phyloP scores from a whole-genome alignment of 2,329 filamentous ascomycete genomes.

The Parafenestella ontariensis region DNA sequence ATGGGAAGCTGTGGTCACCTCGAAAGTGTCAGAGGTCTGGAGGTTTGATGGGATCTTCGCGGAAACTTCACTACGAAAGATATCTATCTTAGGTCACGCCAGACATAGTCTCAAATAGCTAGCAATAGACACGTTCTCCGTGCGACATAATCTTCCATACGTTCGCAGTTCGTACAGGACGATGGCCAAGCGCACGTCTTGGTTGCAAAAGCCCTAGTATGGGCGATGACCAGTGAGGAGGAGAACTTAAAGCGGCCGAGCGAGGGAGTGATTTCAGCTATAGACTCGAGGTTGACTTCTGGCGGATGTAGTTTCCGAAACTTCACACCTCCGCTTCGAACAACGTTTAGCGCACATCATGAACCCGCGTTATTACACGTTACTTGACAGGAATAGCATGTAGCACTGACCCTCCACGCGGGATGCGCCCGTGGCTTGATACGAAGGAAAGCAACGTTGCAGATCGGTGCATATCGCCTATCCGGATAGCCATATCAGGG shows the following conservation, averaged over 20 bases:
- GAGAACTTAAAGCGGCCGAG: too few relatives aligned
- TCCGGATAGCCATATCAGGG: slow-evolving; percentile 5
- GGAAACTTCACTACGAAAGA: not conserved
- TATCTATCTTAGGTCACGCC: not conserved
- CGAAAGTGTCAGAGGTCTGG: not conserved
- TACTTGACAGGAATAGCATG: not conserved
- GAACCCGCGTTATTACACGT: not conserved
- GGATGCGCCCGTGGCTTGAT: not conserved
- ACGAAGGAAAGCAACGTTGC: not conserved
- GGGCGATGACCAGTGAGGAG: too few relatives aligned
- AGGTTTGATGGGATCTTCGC: not conserved
- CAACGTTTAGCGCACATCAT: not conserved
- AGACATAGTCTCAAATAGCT: not conserved
- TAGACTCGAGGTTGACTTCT: too few relatives aligned
- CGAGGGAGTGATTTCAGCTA: too few relatives aligned
- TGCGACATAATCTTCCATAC: too few relatives aligned
- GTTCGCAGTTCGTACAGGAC: too few relatives aligned
- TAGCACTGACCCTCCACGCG: not conserved
- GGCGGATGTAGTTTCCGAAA: not conserved
- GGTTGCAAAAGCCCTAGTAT: too few relatives aligned
- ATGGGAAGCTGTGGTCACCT: not conserved
- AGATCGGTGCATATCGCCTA: not conserved
- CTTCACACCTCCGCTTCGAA: not conserved
- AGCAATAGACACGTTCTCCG: not conserved
- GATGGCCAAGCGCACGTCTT: too few relatives aligned